Percentiles rank a stretch among this genome's conserved stretches.
These are phyloP conservation scores for Fusarium equiseti DNA, from an alignment of 2,329 filamentous ascomycete species.

Conservation along the genomic window DNA sequence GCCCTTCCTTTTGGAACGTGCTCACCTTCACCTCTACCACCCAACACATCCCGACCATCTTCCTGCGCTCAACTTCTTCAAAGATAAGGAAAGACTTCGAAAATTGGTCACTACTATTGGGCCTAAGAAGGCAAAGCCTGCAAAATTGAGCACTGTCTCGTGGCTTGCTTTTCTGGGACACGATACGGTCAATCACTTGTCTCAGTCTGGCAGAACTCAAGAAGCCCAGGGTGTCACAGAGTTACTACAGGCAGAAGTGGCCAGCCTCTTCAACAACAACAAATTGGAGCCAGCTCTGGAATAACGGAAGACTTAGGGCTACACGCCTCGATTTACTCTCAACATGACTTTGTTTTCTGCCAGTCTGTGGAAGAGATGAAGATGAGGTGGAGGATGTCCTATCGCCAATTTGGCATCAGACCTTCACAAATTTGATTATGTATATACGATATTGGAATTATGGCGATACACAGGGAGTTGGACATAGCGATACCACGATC, in stretches of 20 bases:
- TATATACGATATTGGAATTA: constrained; percentile 30
- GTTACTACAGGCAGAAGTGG: constrained; percentile 54
- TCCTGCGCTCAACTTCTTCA: constrained; percentile 62
- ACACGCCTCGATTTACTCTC: background rate
- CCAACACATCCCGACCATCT: constrained; percentile 62
- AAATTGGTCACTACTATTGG: constrained; percentile 44
- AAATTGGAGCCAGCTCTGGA: constrained; percentile 42
- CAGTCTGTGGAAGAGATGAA: background rate
- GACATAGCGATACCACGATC: constrained; percentile 32
- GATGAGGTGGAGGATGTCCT: background rate
- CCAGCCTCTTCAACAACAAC: constrained; percentile 45
- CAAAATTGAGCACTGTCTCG: constrained; percentile 50
- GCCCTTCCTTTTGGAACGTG: constrained; percentile 59
- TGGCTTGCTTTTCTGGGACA: constrained; percentile 58
- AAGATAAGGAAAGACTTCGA: constrained; percentile 49
- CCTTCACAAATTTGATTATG: background rate
- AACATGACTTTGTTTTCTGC: background rate
- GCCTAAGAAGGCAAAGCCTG: constrained; percentile 45
- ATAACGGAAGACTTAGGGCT: background rate
- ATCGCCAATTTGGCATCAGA: background rate
- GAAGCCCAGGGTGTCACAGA: constrained; percentile 58
- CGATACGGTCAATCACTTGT: constrained; percentile 62
- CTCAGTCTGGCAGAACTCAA: constrained; percentile 54
- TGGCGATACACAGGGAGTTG: constrained; percentile 13
- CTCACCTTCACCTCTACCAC: constrained; percentile 68